Evolutionary conservation across 495 filamentous ascomycete species (phyloP), one percentile per base, ranked within the genome.

Genomic region (Ascodesmis nigricans): DNA sequence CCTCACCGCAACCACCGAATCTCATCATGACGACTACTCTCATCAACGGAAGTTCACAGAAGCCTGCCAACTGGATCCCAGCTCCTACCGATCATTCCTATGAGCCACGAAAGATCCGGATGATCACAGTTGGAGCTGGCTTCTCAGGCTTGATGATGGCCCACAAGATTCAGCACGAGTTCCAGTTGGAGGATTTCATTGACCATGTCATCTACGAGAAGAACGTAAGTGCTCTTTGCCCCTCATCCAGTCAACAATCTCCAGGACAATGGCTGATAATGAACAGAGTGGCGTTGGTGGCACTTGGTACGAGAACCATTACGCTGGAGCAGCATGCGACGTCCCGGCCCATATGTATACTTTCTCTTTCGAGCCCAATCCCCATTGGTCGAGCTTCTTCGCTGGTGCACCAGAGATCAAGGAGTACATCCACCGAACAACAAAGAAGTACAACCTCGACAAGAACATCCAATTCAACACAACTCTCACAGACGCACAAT

Each of bases 181-280:
- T 36, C 2, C 31, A 40, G 19, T 33, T 39, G 8, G 36, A 45
- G 5, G n/a, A 21, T 22, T 46, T 36, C 9, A 34, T 46, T 16
- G 65, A 75, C 9, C 55, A 73, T 17, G 60, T 64, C 21, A 62
- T 80, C 25, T 87, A 79, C 52, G 78, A 87, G 49, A 83, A 82
- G 62, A 83, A 83, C 42, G 49, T 44, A 35, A 31, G 34, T 6
- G 4, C 23, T 11, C 5, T 17, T 21, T 28, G 16, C 10, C 22
- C 18, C n/a, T 15, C 1, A 15, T 11, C 15, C 6, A 16, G 1
- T 21, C 11, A 4, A 26, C 8, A 16, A 14, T 28, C 8, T 6
- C 18, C 31, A 22, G 29, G 5, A 29, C 39, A 16, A 42, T 17
- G n/a, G n/a, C 17, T 10, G 0, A 2, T 23, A n/a, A 7, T 31